Percentiles rank a stretch among this genome's conserved stretches.
Evolutionary conservation across 73 alveolate species (phyloP).

Genomic region (Diophrys appendiculata): DNA sequence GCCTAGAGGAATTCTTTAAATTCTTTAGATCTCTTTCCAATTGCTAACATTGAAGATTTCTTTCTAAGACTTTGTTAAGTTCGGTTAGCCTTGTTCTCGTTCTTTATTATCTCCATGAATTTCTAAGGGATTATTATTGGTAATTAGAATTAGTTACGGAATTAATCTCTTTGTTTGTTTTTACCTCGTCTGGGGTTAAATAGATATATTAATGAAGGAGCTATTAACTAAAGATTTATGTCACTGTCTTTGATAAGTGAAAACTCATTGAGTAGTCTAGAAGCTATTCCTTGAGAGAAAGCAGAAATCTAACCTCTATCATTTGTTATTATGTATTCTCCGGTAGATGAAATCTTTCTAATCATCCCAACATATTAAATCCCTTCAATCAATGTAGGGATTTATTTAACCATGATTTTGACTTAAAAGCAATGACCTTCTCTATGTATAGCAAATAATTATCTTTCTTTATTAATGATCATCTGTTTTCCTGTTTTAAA

Average conservation of each 20-base stretch:
- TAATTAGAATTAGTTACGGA: background rate
- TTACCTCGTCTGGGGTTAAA: conserved; percentile 23
- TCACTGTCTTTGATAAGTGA: conserved; percentile 25
- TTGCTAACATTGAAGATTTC: too few relatives aligned
- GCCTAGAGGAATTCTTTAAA: too few relatives aligned
- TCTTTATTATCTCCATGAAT: conserved; percentile 17
- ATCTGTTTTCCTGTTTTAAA: conserved; percentile 38
- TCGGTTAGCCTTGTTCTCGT: too few relatives aligned
- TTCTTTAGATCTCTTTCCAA: too few relatives aligned
- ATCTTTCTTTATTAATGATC: conserved; percentile 29
- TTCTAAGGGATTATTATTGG: background rate
- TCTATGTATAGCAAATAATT: conserved; percentile 31
- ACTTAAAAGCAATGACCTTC: conserved; percentile 34
- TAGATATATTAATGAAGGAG: conserved; percentile 38
- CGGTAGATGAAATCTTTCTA: conserved; percentile 18
- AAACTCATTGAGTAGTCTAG: too few relatives aligned
- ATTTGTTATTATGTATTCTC: conserved; percentile 22
- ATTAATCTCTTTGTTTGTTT: background rate
- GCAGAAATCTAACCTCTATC: conserved; percentile 27
- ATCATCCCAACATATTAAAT: conserved; percentile 52
- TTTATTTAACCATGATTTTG: conserved; percentile 17
- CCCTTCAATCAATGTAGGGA: conserved; percentile 45
- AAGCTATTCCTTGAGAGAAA: conserved; percentile 31
- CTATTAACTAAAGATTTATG: conserved; percentile 21
- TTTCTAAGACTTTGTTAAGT: too few relatives aligned